phyloP scores from a whole-genome alignment of 108 stramenopile species.

The Skeletonema potamos region DNA sequence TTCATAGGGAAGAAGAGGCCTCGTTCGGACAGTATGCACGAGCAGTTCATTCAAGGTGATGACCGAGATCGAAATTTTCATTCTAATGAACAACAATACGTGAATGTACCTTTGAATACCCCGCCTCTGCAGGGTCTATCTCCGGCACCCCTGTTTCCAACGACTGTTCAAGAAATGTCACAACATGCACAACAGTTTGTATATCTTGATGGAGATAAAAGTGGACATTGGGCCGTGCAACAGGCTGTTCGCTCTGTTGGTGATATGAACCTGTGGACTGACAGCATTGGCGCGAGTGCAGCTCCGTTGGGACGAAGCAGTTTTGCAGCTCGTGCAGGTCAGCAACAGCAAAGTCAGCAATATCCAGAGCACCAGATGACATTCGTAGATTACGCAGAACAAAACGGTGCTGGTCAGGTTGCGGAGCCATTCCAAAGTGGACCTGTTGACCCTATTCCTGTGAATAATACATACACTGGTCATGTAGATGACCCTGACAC shows the following conservation, averaged over 20 bases:
- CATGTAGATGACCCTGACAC: constrained; percentile 21
- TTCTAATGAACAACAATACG: not conserved
- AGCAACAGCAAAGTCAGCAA: constrained; percentile 7
- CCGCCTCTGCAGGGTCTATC: constrained; percentile 13
- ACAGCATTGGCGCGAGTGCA: not conserved
- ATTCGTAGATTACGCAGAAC: constrained; percentile 5
- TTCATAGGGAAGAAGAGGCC: constrained; percentile 82
- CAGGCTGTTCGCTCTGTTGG: constrained; percentile 65
- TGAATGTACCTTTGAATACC: not conserved
- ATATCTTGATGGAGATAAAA: constrained; percentile 8
- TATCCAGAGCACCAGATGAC: not conserved
- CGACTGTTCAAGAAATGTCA: constrained; percentile 8
- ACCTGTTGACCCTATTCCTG: not conserved
- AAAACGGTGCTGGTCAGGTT: not conserved
- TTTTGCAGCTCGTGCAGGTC: not conserved
- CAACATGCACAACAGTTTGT: constrained; percentile 24
- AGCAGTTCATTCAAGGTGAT: not conserved
- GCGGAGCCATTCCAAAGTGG: constrained; percentile 7
- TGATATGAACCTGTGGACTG: constrained; percentile 37
- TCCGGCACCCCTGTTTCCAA: constrained; percentile 32
- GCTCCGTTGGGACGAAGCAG: not conserved
- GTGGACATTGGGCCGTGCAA: constrained; percentile 46
- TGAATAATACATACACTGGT: constrained; percentile 1
- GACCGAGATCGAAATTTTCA: not conserved
- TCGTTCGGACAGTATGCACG: constrained; percentile 7